These are phyloP conservation scores for Rosa lucieae DNA, from an alignment of 306 rosid genomes.

Conservation along the genomic window DNA sequence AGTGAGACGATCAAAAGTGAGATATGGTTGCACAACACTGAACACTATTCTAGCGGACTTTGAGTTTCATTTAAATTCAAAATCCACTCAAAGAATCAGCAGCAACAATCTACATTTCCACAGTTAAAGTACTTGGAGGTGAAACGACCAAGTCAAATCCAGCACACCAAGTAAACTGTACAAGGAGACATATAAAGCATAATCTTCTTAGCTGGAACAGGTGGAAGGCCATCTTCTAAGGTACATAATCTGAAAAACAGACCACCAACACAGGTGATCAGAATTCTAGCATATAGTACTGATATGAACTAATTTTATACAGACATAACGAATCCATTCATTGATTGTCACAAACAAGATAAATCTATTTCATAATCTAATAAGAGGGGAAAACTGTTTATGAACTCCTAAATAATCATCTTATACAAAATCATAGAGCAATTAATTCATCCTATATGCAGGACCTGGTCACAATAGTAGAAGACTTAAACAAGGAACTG, in stretches of 20 bases:
- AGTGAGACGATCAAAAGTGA: not conserved
- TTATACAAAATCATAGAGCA: not conserved
- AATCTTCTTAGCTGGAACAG: constrained; percentile 5
- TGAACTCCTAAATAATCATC: not conserved
- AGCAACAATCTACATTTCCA: constrained; percentile 24
- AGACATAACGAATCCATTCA: constrained; percentile 9
- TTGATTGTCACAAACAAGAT: not conserved
- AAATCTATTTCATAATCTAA: not conserved
- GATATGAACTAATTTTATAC: not conserved
- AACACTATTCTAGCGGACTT: not conserved
- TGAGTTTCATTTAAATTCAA: not conserved
- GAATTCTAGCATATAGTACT: constrained; percentile 12
- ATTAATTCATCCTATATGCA: not conserved
- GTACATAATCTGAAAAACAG: constrained; percentile 21
- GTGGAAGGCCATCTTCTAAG: constrained; percentile 18
- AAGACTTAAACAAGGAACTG: not conserved
- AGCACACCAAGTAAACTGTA: constrained; percentile 10
- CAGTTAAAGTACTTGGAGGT: constrained; percentile 3
- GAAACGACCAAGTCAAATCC: constrained; percentile 16
- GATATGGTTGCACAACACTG: not conserved
- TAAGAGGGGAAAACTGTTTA: not conserved
- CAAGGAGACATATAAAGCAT: constrained; percentile 6
- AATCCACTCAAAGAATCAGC: not conserved
- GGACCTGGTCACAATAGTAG: not conserved
- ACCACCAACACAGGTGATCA: constrained; percentile 25